A percentile compares a stretch with the other conserved stretches of the same genome.
Conservation (phyloP, 2,329 filamentous ascomycete species). For the Penicillium oxalicum region DNA sequence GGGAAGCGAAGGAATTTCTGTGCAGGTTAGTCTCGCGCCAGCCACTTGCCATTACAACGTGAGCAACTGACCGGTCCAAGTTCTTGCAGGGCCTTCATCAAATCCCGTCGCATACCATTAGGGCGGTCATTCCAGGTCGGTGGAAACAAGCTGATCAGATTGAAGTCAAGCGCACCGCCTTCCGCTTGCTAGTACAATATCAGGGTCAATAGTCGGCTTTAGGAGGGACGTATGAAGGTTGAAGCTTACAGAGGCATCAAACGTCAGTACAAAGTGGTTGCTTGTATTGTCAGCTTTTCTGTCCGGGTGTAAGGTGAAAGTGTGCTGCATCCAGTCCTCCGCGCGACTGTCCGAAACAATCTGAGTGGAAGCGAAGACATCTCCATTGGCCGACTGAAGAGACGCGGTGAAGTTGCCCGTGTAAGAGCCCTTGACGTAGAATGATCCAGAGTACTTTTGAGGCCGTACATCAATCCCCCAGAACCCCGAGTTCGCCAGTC, state of each 20-base stretch:
- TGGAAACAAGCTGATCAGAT: constrained; percentile 49
- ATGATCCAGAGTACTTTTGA: constrained; percentile 47
- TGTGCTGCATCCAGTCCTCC: constrained; percentile 38
- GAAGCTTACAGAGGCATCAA: constrained; percentile 36
- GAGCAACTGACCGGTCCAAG: constrained; percentile 17
- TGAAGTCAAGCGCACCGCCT: constrained; percentile 44
- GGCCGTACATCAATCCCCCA: constrained; percentile 48
- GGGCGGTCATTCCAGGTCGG: constrained; percentile 50
- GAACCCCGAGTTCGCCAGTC: constrained; percentile 47
- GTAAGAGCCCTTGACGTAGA: constrained; percentile 42
- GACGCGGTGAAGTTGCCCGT: constrained; percentile 32
- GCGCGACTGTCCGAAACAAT: constrained; percentile 33
- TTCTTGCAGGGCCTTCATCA: constrained; percentile 40
- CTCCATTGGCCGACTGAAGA: constrained; percentile 37
- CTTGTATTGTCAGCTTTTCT: constrained; percentile 33
- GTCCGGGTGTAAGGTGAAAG: constrained; percentile 26
- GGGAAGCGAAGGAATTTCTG: constrained; percentile 47
- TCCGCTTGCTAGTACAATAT: constrained; percentile 24
- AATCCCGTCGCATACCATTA: constrained; percentile 48
- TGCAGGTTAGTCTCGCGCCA: background rate
- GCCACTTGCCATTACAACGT: no score
- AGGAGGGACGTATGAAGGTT: background rate
- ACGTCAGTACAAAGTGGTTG: constrained; percentile 49
- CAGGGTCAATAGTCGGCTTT: background rate
- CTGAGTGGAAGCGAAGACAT: constrained; percentile 26